Evolutionary conservation across 1,139 yeast genomes (phyloP), one percentile per base, ranked within the genome.

Genomic region (Kodamaea derodonti): DNA sequence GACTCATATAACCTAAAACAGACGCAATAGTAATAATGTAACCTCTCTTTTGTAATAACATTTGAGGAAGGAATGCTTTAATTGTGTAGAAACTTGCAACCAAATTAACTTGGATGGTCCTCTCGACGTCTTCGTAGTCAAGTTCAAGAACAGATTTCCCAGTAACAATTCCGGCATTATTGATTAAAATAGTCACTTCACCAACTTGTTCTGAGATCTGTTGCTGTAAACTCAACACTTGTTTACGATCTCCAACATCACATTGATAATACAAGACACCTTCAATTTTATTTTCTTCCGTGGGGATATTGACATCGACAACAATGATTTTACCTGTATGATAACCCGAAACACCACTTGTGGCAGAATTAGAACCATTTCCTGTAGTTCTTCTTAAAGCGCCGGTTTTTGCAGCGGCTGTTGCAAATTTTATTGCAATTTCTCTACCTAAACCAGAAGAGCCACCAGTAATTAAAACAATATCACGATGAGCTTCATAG

Each of bases 381-480:
- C 11, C 15, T 25, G 28, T 11, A 13, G 7, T 13, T 6, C 17
- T 25, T 13, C 11, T 25, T 4, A 6, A 4, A 13, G 9, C 28
- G 11, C 28, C 17, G 9, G 17, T 17, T 13, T 25, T 25, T 4
- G 72, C 71, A 7, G 67, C 63, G 9, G 48, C 51, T n/a, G 44
- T 42, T 3, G 58, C 56, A 36, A 86, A 69, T 26, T 53, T 51
- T 13, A 46, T 42, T 0, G 72, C 84, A n/a, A 88, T 45, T 38
- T 78, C 84, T 30, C 59, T 60, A 0, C 97, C 97, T 16, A 90
- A 63, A 0, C 97, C 97, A 0, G 76, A 62, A 2, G 75, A 53
- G 0, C 96, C 97, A 1, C 97, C 97, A 0, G 97, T 88, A 17
- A 90, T 64, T n/a, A 87, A 56, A 0, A 80, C 82, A 10, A 83